Conservation (phyloP, 352 stramenopile species). For the Phytophthora palmivora region DNA sequence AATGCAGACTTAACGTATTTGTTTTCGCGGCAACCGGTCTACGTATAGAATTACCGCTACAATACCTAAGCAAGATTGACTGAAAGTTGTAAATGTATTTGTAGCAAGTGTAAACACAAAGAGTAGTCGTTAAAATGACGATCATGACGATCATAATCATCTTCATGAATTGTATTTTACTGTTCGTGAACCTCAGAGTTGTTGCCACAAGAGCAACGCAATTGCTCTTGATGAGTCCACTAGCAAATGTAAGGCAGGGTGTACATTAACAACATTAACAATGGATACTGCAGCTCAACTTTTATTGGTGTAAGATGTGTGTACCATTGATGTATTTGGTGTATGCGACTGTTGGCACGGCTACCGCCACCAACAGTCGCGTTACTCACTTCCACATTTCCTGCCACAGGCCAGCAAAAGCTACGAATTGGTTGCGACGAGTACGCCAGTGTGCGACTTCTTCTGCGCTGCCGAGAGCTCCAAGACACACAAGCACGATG, state of each 20-base stretch:
- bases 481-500: slow-evolving; percentile 31
- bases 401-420: slow-evolving; percentile 7
- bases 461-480: background rate
- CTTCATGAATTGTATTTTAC: slow-evolving; percentile 12
- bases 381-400: slow-evolving; percentile 5
- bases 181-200: background rate
- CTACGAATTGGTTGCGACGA: no score
- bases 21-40: no score
- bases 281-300: no score
- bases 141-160: slow-evolving; percentile 21
- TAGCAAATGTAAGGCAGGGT: no score
- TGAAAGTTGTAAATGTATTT: no score
- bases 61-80: no score
- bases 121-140: slow-evolving; percentile 7
- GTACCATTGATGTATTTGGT: slow-evolving; percentile 20
- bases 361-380: slow-evolving; percentile 13
- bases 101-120: background rate
- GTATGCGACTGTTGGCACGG: slow-evolving; percentile 14
- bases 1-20: no score
- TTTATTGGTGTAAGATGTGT: background rate
- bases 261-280: no score
- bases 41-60: no score
- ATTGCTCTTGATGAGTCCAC: no score
- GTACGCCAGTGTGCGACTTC: slow-evolving; percentile 32
- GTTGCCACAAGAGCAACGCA: no score